Evolutionary conservation across 148 eudicot species (phyloP).

Genomic region (Spergularia marina): DNA sequence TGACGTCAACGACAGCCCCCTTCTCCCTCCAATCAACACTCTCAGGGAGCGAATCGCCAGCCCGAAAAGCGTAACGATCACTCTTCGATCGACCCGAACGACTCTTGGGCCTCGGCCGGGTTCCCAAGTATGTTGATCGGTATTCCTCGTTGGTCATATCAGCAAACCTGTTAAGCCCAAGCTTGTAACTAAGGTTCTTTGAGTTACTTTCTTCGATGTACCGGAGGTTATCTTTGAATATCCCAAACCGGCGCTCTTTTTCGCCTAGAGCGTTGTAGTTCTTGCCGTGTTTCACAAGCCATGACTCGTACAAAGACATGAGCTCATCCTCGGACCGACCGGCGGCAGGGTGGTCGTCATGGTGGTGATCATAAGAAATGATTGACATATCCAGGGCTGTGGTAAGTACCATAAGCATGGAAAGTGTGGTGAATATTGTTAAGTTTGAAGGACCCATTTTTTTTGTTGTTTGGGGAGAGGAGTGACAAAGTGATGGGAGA

Average conservation of each 20-base stretch:
- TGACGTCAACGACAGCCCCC: conserved; percentile 72
- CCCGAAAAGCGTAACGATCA: conserved; percentile 45
- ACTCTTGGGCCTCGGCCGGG: conserved; percentile 22
- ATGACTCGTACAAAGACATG: conserved; percentile 54
- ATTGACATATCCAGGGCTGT: conserved; percentile 47
- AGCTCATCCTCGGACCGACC: conserved; percentile 43
- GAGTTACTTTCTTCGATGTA: conserved; percentile 70
- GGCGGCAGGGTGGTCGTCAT: conserved; percentile 15
- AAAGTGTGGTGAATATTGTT: conserved; percentile 20
- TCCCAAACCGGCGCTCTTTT: conserved; percentile 50
- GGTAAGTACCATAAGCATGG: conserved; percentile 14
- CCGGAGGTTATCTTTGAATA: conserved; percentile 59
- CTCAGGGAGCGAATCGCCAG: conserved; percentile 62
- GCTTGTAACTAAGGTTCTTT: conserved; percentile 36
- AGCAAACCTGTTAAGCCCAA: conserved; percentile 75
- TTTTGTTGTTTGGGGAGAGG: not conserved
- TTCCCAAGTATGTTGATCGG: conserved; percentile 56
- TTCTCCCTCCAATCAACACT: conserved; percentile 68
- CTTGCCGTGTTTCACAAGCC: conserved; percentile 61
- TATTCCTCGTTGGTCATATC: conserved; percentile 86
- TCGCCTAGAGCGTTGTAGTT: conserved; percentile 67
- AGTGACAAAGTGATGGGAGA: too few relatives aligned
- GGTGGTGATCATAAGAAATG: conserved; percentile 26
- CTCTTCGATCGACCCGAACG: conserved; percentile 32
- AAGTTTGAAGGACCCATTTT: conserved; percentile 24